Percentiles rank a stretch among this genome's conserved stretches.
Evolutionary conservation across 2,329 filamentous ascomycete genomes (phyloP).

Genomic region (Aspergillus versicolor): DNA sequence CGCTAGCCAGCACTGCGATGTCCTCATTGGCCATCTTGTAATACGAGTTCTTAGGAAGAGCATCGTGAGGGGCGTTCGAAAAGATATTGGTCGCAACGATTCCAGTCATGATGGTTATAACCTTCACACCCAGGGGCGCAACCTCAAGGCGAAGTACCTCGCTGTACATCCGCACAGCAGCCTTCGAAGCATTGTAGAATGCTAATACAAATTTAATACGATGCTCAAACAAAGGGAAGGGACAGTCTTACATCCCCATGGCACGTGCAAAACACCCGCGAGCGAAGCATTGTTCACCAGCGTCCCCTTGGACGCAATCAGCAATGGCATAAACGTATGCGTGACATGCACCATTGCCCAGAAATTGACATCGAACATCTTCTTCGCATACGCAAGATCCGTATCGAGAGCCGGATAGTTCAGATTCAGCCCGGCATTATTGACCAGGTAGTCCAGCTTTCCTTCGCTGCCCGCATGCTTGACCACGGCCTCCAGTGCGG

Average conservation of each 20-base stretch:
- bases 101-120: conserved; percentile 22
- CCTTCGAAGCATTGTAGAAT: conserved; percentile 26
- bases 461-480: conserved; percentile 27
- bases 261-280: conserved; percentile 17
- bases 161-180: conserved; percentile 20
- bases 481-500: conserved; percentile 25
- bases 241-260: not conserved
- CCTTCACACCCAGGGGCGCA: conserved; percentile 23
- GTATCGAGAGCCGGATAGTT: conserved; percentile 39
- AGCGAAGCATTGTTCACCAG: conserved; percentile 29
- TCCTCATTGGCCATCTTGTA: conserved; percentile 16
- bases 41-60: conserved; percentile 18
- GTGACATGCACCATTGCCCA: conserved; percentile 38
- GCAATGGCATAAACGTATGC: conserved; percentile 37
- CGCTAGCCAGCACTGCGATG: conserved; percentile 2
- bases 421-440: conserved; percentile 45
- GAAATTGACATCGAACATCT: conserved; percentile 45
- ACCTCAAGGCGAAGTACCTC: conserved; percentile 25
- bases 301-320: conserved; percentile 25
- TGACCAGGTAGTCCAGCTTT: conserved; percentile 41
- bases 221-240: no score
- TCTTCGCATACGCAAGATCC: conserved; percentile 33
- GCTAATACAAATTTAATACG: not conserved
- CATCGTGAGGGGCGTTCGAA: conserved; percentile 3
- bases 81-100: conserved; percentile 20